Evolutionary conservation across 495 filamentous ascomycete genomes (phyloP), one percentile per base, ranked within the genome.

Genomic region (Aspergillus ostianus): DNA sequence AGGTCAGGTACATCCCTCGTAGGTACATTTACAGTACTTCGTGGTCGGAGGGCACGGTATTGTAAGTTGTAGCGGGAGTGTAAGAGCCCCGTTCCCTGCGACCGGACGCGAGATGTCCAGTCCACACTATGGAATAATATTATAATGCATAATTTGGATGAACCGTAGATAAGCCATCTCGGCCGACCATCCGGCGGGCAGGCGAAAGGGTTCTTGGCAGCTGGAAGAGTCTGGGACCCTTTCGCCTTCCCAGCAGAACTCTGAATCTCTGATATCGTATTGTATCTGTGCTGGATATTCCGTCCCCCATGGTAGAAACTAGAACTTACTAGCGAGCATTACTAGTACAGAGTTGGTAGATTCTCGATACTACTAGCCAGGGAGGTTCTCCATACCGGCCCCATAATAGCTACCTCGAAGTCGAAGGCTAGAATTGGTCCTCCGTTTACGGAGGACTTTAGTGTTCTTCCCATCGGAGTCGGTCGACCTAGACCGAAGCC

Each of bases 161-260:
- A n/a, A 18, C 17, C 47, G 15, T 20, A n/a, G n/a, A 47, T 46
- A 51, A 61, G 53, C 55, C 50, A 55, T 58, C 51, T 62, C 62
- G 67, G 61, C 59, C 58, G 48, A 50, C 36, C 58, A 66, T 47
- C 53, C 54, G 60, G 50, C 6, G 6, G 23, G 6, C 3, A 21
- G 50, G 17, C 20, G 6, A 18, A n/a, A 12, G 46, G 17, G 2
- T 47, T 47, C n/a, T 21, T 21, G 20, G 46, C 20, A 7, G 46
- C 15, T 47, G 46, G 20, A 15, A 47, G 23, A 26, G 23, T 26
- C 23, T 26, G 23, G 23, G 23, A 26, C 23, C 23, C 23, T 26
- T 26, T 26, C 23, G 23, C 23, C 23, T 26, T 26, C 23, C 23
- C 2, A 26, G 23, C 23, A 26, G 23, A 26, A 26, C 23, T 26